Base-by-base conservation (phyloP, 106 monocot genomes). In the Dendrobium officinale region DNA sequence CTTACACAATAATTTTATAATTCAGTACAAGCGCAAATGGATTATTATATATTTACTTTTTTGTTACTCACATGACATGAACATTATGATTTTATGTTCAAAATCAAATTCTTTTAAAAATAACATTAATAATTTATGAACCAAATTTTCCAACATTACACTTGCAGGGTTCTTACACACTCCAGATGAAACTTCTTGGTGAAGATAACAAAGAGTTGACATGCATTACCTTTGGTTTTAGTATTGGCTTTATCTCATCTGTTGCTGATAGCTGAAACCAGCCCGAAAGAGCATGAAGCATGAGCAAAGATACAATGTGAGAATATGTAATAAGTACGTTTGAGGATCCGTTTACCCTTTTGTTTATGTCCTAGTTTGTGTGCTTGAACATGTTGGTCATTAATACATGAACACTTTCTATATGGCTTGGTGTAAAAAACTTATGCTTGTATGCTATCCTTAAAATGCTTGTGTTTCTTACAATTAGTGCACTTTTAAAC, bases 111-210 rank as follows among this genome's bases (percentile, higher is more conserved):
- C 51, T 16, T 51, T 51, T 2, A 51, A 51, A 51, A 51, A 13
- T 15, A 51, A 10, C 1, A 13, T 51, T 51, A 1, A 13, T 51
- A 51, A 13, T 13, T 51, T 15, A 51, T 13, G 13, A 13, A 51
- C 16, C 51, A 51, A 51, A 11, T 51, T 51, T 13, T 51, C 51
- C 51, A 51, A 51, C 51, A 51, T 51, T 45, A 43, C 20, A n/a
- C 74, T 81, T 76, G 6, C 85, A 91, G 88, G 91, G 88, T 5
- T 88, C 86, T 10, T 91, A 91, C 82, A 88, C 86, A 6, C 85
- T 91, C 40, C 80, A 78, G 11, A 91, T 91, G 91, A 88, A 77
- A 77, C 75, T 91, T 55, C 19, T 42, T 13, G 91, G 84, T 45
- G 88, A 83, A 76, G 74, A 85, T 40, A 79, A 81, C 7, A 70